phyloP scores from a whole-genome alignment of 139 green algal genomes.

The Deuterostichococcus epilithicus region DNA sequence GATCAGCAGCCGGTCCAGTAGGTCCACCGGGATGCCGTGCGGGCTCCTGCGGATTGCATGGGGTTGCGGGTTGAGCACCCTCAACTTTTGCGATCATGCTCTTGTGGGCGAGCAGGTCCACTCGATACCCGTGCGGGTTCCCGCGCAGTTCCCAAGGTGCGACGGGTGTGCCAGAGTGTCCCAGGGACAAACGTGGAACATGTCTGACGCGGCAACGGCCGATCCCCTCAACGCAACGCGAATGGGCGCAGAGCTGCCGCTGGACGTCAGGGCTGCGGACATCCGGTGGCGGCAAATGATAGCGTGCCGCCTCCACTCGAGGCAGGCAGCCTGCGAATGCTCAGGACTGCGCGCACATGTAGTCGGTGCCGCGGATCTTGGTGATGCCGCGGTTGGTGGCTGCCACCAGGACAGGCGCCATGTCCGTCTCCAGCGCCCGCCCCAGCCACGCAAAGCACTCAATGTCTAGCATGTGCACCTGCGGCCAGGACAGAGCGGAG shows the following conservation, averaged over 20 bases:
- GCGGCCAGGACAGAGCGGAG: background rate
- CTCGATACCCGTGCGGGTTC: no score
- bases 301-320: no score
- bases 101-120: no score
- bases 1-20: conserved; percentile 98
- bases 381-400: conserved; percentile 98
- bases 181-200: no score
- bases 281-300: no score
- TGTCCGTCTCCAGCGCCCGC: conserved; percentile 94
- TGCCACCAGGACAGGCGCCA: conserved; percentile 96
- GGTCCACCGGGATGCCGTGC: conserved; percentile 97
- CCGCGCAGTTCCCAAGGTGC: no score
- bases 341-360: conserved; percentile 32
- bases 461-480: conserved; percentile 99
- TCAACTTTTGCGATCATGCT: no score
- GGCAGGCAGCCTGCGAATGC: no score
- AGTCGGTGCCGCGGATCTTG: conserved; percentile 93
- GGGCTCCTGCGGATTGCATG: conserved; percentile 39
- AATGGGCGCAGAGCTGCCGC: background rate
- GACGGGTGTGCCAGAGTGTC: background rate
- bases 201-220: no score
- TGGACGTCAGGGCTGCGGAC: no score
- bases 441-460: conserved; percentile 99
- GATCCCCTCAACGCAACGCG: background rate
- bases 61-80: background rate